phyloP scores from a whole-genome alignment of 345 rosid genomes.

The Syzygium aromaticum region DNA sequence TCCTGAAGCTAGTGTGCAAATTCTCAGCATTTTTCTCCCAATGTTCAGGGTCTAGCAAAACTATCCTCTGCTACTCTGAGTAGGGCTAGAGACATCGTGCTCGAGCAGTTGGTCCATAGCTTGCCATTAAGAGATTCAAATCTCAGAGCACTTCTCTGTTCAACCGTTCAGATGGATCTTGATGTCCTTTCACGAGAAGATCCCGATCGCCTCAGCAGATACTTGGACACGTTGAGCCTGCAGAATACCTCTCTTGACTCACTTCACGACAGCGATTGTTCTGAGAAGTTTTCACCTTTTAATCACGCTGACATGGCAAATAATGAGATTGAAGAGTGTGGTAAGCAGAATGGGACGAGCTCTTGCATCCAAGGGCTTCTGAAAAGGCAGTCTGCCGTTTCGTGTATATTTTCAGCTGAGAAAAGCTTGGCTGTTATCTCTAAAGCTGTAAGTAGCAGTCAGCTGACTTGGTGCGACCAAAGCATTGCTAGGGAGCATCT shows the following conservation, averaged over 20 bases:
- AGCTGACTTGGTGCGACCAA: conserved; percentile 6
- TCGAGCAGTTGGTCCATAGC: conserved; percentile 33
- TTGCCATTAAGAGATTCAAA: conserved; percentile 58
- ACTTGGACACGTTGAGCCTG: conserved; percentile 24
- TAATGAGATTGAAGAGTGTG: neutral
- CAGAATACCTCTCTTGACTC: conserved; percentile 4
- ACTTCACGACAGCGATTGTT: conserved; percentile 2
- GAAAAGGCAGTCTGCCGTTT: conserved; percentile 45
- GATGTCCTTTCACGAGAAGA: conserved; percentile 11
- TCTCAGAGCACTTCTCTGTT: conserved; percentile 51
- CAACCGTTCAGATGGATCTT: conserved; percentile 46
- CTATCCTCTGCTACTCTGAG: conserved; percentile 44
- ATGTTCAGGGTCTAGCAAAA: conserved; percentile 58
- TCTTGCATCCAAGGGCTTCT: conserved; percentile 27
- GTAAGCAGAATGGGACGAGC: conserved; percentile 22
- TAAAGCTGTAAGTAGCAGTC: conserved; percentile 10
- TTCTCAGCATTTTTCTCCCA: neutral
- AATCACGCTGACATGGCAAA: neutral
- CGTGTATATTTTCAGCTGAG: conserved; percentile 35
- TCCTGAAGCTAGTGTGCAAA: neutral
- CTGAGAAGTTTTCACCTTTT: neutral
- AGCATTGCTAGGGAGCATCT: conserved; percentile 12
- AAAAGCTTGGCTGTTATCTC: conserved; percentile 35
- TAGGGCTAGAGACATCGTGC: conserved; percentile 32
- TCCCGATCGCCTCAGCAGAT: conserved; percentile 13